Conservation (phyloP, 2,329 filamentous ascomycete genomes). For the Alternaria brassicicola region DNA sequence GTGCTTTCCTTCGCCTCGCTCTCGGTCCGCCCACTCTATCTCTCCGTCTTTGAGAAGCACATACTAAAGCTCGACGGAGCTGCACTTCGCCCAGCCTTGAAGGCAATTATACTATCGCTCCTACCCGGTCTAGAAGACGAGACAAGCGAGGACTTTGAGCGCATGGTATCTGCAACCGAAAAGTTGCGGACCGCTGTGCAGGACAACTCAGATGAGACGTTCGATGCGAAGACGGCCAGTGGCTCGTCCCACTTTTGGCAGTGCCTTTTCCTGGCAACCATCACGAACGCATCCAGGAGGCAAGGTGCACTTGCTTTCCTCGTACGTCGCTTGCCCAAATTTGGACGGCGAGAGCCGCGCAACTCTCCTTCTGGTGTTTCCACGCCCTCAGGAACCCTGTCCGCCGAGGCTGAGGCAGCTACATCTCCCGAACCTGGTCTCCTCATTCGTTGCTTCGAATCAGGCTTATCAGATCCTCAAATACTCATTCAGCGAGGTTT, state of each 20-base stretch:
- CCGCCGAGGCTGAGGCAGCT: slow-evolving; percentile 66
- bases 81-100: slow-evolving; percentile 83
- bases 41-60: slow-evolving; percentile 81
- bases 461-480: slow-evolving; percentile 85
- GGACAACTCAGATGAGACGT: slow-evolving; percentile 56
- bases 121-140: slow-evolving; percentile 94
- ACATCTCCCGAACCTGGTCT: slow-evolving; percentile 90
- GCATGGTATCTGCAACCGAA: slow-evolving; percentile 78
- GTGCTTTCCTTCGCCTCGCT: slow-evolving; percentile 95
- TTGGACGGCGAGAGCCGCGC: slow-evolving; percentile 53
- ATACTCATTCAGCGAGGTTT: slow-evolving; percentile 92
- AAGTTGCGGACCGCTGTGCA: slow-evolving; percentile 74
- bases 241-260: slow-evolving; percentile 96
- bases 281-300: slow-evolving; percentile 84
- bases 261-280: slow-evolving; percentile 90
- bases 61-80: slow-evolving; percentile 73
- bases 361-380: slow-evolving; percentile 24
- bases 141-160: slow-evolving; percentile 95
- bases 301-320: slow-evolving; percentile 89
- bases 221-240: slow-evolving; percentile 41
- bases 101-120: slow-evolving; percentile 86
- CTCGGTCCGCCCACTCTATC: slow-evolving; percentile 82
- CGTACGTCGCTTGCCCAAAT: slow-evolving; percentile 74
- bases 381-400: slow-evolving; percentile 42
- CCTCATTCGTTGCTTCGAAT: slow-evolving; percentile 87